A percentile compares a stretch with the other conserved stretches of the same genome.
These are phyloP conservation scores for Cyclospora cayetanensis DNA, from an alignment of 169 alveolate species.

Conservation along the genomic window DNA sequence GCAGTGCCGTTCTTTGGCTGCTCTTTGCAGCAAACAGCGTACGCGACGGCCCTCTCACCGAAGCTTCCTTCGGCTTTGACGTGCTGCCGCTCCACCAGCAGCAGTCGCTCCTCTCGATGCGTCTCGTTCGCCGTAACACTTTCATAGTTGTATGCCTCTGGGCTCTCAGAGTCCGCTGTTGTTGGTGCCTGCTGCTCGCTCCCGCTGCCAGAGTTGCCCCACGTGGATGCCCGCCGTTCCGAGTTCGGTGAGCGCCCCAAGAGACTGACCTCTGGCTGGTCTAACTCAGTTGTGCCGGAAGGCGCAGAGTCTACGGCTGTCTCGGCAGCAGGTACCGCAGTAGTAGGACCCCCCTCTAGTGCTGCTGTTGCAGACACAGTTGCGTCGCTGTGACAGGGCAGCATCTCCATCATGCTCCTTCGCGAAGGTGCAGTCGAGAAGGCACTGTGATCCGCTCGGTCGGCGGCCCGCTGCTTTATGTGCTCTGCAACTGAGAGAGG, in stretches of 20 bases:
- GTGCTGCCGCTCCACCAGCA: constrained; percentile 29
- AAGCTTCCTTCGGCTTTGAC: too few species aligned
- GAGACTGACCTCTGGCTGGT: neutral
- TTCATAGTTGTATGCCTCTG: neutral
- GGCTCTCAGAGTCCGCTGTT: neutral
- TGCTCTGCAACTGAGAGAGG: too few species aligned
- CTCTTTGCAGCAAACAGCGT: constrained; percentile 2
- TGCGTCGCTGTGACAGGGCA: constrained; percentile 3
- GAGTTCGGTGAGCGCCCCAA: neutral
- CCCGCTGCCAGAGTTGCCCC: neutral
- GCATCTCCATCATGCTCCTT: neutral
- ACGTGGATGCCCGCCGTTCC: neutral
- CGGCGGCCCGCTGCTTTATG: too few species aligned
- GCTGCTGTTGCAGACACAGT: constrained; percentile 1
- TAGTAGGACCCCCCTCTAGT: neutral
- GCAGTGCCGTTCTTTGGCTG: neutral
- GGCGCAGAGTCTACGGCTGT: constrained; percentile 11
- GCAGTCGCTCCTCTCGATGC: neutral
- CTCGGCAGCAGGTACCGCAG: neutral
- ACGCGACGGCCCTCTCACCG: too few species aligned
- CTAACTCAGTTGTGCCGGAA: neutral
- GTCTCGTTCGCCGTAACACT: neutral
- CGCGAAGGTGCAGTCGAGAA: too few species aligned
- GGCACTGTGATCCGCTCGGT: too few species aligned
- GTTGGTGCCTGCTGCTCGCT: neutral